Base-by-base conservation (phyloP, 192 early-diverging fungal genomes). In the Tieghemiomyces parasiticus region DNA sequence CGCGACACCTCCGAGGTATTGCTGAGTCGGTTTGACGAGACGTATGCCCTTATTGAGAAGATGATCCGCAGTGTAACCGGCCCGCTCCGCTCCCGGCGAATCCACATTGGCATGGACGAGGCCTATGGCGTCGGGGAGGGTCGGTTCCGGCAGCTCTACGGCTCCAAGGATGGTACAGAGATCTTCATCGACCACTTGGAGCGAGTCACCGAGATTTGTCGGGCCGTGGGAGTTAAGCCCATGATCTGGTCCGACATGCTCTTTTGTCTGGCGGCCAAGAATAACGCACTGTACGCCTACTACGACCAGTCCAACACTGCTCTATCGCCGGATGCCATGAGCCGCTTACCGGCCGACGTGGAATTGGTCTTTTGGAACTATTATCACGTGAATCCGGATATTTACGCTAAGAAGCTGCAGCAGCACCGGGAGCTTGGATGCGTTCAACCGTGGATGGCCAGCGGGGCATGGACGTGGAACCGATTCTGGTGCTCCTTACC, bases 91-190 rank as follows among this genome's bases (percentile, higher is more conserved):
- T 90, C 90, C 22, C 78, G 77, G 58, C 73, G 84, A 20, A 91
- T 93, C 59, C 89, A 91, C 62, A 77, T 93, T 64, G 90, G 90
- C 44, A 81, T 90, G 81, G 90, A 93, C 66, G 90, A 92, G 71
- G 87, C 90, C 8, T 78, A 86, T 60, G 90, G 90, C 49, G 74
- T 92, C 2, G 88, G 87, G 34, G 90, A 92, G 59, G 89, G 90
- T 38, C 74, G 89, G 20, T 90, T 87, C 68, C 65, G 78, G 24
- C 79, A 86, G 50, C 53, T 89, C 29, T 88, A 78, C 70, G 90
- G 89, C 29, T 67, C 76, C 34, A 82, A 85, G 26, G 89, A 91
- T 4, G 77, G 78, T 31, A 76, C 81, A 0, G 70, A 82, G 28
- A 76, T 92, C 4, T 91, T 91, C 69, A 61, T 84, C 16, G 80